Base-by-base conservation (phyloP, 139 green algal species). In the Raphidocelis subcapitata region DNA sequence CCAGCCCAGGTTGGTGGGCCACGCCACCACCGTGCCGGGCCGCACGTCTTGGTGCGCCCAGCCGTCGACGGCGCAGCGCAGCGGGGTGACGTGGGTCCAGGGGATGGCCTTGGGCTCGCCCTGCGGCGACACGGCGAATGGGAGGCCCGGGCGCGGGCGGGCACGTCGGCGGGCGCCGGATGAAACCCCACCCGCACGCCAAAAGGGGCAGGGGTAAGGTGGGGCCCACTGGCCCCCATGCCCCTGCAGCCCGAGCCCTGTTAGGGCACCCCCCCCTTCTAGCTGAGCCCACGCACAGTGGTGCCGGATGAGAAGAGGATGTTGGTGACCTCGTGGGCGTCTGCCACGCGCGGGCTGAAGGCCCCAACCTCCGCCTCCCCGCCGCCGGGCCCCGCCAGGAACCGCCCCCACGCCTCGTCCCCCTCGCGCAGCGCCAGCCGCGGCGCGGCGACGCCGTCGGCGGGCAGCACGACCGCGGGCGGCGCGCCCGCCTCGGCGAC, bases 251-350 rank as follows among this genome's bases (percentile, higher is more conserved):
- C 14, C 20, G 12, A 28, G 54, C 41, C 41, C 41, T 49, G 41
- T 49, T 49, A 49, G n/a, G n/a, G n/a, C n/a, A n/a, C n/a, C n/a
- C n/a, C n/a, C n/a, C n/a, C n/a, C n/a, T n/a, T n/a, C n/a, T n/a
- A n/a, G n/a, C n/a, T n/a, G n/a, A 62, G 5, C 55, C 24, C n/a
- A 8, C 72, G 62, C 63, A 81, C 93, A 37, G 94, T 98, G 15
- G 94, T 98, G 61, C 94, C 94, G 0, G 91, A 97, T 5, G 88
- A 96, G 80, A 98, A 98, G 14, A 98, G 84, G 35, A 98, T 87
- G 74, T 92, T 93, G 55, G 76, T 90, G 31, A 74, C 41, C 18
- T 83, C 83, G 56, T 83, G 44, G 0, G 81, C 69, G n/a, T 78
- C 64, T 2, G 76, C 80, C 0, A 85, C 32, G 36, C 88, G 73